Evolutionary conservation across 2,329 filamentous ascomycete species (phyloP).

Genomic region (Sporothrix pallida): DNA sequence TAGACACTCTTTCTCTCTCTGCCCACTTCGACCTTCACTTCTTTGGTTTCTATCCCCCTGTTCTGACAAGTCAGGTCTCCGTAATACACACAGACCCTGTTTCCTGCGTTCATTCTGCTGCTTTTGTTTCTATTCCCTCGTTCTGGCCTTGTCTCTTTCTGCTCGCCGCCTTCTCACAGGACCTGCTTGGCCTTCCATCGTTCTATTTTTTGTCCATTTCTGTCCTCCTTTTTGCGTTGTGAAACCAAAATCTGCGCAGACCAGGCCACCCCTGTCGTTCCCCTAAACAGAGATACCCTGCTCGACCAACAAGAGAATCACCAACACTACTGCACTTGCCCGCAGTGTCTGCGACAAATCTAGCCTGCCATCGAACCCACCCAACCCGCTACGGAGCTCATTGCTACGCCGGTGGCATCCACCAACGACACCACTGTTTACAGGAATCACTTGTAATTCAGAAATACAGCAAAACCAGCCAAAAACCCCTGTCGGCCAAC

Average conservation of each 20-base stretch:
- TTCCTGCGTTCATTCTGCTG: not conserved
- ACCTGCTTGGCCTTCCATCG: not conserved
- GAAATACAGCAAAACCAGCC: not conserved
- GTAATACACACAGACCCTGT: slow-evolving; percentile 24
- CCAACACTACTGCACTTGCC: slow-evolving; percentile 24
- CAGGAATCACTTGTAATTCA: too few species aligned
- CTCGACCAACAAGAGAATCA: not conserved
- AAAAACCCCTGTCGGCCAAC: not conserved
- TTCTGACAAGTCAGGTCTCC: slow-evolving; percentile 16
- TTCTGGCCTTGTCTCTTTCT: slow-evolving; percentile 14
- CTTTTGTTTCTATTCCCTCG: slow-evolving; percentile 11
- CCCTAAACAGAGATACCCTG: not conserved
- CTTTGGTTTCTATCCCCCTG: slow-evolving; percentile 21
- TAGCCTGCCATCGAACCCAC: slow-evolving; percentile 24
- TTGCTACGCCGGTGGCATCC: slow-evolving; percentile 14
- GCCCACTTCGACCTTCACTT: not conserved
- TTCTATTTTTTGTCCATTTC: slow-evolving; percentile 17
- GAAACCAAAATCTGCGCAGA: slow-evolving; percentile 24
- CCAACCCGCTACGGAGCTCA: slow-evolving; percentile 2
- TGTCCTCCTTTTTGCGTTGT: slow-evolving; percentile 22
- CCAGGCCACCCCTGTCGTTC: slow-evolving; percentile 13
- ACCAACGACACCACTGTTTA: slow-evolving; percentile 4
- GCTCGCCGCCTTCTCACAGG: not conserved
- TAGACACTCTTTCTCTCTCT: not conserved
- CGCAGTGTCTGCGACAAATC: slow-evolving; percentile 27